phyloP scores from a whole-genome alignment of 805 yeast genomes.

The Lipomyces sp. region DNA sequence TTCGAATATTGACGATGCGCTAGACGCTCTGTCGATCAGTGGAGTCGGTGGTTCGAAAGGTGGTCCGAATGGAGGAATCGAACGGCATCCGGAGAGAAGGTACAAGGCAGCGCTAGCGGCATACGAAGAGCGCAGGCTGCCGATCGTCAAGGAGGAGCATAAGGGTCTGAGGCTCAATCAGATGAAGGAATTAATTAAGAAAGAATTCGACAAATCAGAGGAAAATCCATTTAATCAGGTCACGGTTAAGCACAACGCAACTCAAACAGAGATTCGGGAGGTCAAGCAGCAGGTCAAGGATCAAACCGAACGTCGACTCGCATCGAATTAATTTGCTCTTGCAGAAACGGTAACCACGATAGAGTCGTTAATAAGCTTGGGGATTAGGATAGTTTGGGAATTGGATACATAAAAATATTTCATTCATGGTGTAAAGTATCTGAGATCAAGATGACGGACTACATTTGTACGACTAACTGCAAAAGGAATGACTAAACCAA shows the following conservation, averaged over 20 bases:
- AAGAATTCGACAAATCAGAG: slow-evolving; percentile 79
- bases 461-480: neutral
- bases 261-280: slow-evolving; percentile 54
- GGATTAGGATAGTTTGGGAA: neutral
- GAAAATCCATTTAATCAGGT: slow-evolving; percentile 88
- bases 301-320: slow-evolving; percentile 53
- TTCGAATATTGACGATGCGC: slow-evolving; percentile 74
- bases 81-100: slow-evolving; percentile 87
- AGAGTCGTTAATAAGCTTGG: neutral
- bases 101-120: slow-evolving; percentile 79
- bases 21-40: slow-evolving; percentile 76
- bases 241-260: slow-evolving; percentile 65
- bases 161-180: slow-evolving; percentile 84
- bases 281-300: slow-evolving; percentile 56
- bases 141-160: slow-evolving; percentile 72
- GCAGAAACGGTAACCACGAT: neutral
- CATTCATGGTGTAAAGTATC: neutral
- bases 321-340: slow-evolving; percentile 9
- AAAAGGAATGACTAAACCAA: neutral
- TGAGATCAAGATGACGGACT: neutral
- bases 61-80: slow-evolving; percentile 53
- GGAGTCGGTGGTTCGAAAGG: slow-evolving; percentile 45
- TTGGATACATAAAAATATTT: neutral
- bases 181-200: slow-evolving; percentile 69
- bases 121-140: slow-evolving; percentile 70